phyloP scores from a whole-genome alignment of 352 stramenopile species.

The Pythium scleroteichum region DNA sequence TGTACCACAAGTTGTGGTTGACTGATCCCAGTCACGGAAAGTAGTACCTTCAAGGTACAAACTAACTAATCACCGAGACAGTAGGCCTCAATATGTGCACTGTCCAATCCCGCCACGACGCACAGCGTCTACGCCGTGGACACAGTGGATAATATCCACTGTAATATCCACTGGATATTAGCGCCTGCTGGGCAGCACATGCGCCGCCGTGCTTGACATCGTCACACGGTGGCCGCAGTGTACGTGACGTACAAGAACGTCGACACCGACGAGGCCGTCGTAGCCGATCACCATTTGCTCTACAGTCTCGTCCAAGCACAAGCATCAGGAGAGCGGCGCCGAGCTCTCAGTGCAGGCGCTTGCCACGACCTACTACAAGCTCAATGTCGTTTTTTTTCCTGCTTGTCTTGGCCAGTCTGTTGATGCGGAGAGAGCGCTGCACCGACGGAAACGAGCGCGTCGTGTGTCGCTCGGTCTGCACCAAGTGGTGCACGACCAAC shows the following conservation, averaged over 20 bases:
- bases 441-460: slow-evolving; percentile 12
- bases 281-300: slow-evolving; percentile 21
- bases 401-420: background rate
- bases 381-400: slow-evolving; percentile 11
- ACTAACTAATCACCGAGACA: too few relatives aligned
- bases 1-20: too few relatives aligned
- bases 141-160: too few relatives aligned
- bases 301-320: slow-evolving; percentile 33
- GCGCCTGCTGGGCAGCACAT: slow-evolving; percentile 28
- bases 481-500: slow-evolving; percentile 17
- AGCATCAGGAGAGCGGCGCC: slow-evolving; percentile 16
- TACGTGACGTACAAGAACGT: slow-evolving; percentile 23
- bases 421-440: slow-evolving; percentile 20
- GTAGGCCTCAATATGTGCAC: too few relatives aligned
- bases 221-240: slow-evolving; percentile 35
- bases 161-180: too few relatives aligned
- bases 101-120: too few relatives aligned
- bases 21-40: too few relatives aligned
- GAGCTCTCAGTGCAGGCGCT: slow-evolving; percentile 29
- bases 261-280: slow-evolving; percentile 18
- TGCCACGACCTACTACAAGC: slow-evolving; percentile 34
- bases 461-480: slow-evolving; percentile 20
- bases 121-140: slow-evolving; percentile 40
- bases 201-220: slow-evolving; percentile 29
- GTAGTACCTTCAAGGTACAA: too few relatives aligned